Base-by-base conservation (phyloP, 164 flowering plant genomes). In the Dillenia suffruticosa region DNA sequence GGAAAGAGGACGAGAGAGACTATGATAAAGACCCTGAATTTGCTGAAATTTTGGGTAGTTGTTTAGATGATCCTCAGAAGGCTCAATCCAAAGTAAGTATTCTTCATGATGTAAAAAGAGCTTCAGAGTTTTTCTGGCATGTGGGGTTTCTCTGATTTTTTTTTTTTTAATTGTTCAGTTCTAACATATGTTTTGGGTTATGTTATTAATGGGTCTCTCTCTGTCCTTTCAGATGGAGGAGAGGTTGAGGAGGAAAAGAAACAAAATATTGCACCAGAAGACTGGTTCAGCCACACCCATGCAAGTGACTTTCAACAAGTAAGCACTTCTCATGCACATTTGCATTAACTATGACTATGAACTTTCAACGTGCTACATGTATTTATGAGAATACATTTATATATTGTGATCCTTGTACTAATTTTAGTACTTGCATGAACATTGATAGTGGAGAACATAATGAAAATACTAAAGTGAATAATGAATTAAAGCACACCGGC, bases 21-120 rank as follows among this genome's bases (percentile, higher is more conserved):
- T 86, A 80, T 61, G 96, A 92, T 71, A 74, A 71, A 71, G 89
- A 92, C 72, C 96, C 98, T 1, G 98, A 92, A 68, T 79, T 89
- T 44, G 96, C 86, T 52, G 92, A 88, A 19, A 89, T 92, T 71
- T 68, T 92, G 2, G 91, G 87, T 14, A 60, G 65, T 64, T 79
- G 76, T 68, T 75, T 92, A 5, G 91, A 86, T 46, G 84, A 92
- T 47, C 96, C 96, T 3, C 70, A 83, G 10, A 88, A 83, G 65
- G 95, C 95, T 1, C 81, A 68, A 50, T 58, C 84, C 24, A 81
- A 78, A 67, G 96, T 83, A 69, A 71, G 82, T 61, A 48, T 10
- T 6, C 12, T 9, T 32, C 7, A 32, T 32, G 40, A 32, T 32
- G 40, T 32, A 32, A 6, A 4, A 32, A 32, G 40, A 32, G 40